Percentiles rank a stretch among this genome's conserved stretches.
Evolutionary conservation across 371 early-diverging fungal species (phyloP).

Genomic region (Lichtheimia hyalospora): DNA sequence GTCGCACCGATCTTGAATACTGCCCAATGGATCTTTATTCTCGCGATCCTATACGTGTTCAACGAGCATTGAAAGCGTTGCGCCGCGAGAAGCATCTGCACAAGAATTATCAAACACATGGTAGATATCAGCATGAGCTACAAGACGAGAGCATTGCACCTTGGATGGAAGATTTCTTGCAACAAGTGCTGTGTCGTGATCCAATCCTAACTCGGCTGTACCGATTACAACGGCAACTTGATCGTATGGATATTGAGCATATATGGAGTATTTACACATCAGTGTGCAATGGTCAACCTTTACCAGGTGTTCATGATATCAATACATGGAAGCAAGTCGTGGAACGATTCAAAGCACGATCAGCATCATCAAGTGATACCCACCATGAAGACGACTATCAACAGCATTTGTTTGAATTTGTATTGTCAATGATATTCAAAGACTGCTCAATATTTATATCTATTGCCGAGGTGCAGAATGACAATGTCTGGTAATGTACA

Average conservation of each 20-base stretch:
- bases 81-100: too few species aligned
- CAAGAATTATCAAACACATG: too few species aligned
- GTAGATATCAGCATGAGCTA: too few species aligned
- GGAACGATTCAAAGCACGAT: constrained; percentile 13
- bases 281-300: background rate
- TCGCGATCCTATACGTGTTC: constrained; percentile 22
- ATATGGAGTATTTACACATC: constrained; percentile 28
- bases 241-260: constrained; percentile 48
- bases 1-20: constrained; percentile 21
- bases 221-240: constrained; percentile 41
- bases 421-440: constrained; percentile 61
- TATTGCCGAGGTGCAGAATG: background rate
- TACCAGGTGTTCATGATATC: constrained; percentile 16
- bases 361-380: background rate
- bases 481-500: background rate
- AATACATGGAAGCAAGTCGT: constrained; percentile 24
- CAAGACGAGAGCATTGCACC: too few species aligned
- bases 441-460: constrained; percentile 59
- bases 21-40: constrained; percentile 65
- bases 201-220: constrained; percentile 35
- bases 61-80: constrained; percentile 23
- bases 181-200: constrained; percentile 30
- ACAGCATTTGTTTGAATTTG: constrained; percentile 47
- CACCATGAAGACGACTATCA: background rate
- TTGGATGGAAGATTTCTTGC: too few species aligned